Evolutionary conservation across 345 rosid species (phyloP).

Genomic region (Boechera retrofracta): DNA sequence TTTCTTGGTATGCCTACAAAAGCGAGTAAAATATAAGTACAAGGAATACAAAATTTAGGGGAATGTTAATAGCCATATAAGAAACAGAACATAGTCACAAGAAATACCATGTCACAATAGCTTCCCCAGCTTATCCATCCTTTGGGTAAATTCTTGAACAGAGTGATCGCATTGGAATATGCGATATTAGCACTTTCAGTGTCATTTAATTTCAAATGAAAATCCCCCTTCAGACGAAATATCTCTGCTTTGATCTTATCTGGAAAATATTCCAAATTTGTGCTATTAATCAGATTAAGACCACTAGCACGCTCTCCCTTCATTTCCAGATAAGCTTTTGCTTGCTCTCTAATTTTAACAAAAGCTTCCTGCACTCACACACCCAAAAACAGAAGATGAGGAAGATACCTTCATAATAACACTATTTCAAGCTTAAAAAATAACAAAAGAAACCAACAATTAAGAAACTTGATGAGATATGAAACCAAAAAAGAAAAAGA

Average conservation of each 20-base stretch:
- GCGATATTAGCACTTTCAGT: slow-evolving; percentile 82
- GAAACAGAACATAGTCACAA: slow-evolving; percentile 21
- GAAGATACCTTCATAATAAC: slow-evolving; percentile 8
- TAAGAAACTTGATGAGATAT: slow-evolving; percentile 5
- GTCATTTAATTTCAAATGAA: slow-evolving; percentile 78
- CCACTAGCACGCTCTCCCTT: slow-evolving; percentile 91
- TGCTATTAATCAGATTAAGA: slow-evolving; percentile 83
- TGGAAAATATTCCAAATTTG: slow-evolving; percentile 93
- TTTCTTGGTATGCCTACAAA: slow-evolving; percentile 84
- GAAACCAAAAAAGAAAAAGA: neutral
- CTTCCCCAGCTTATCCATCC: slow-evolving; percentile 99
- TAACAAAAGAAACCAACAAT: slow-evolving; percentile 4
- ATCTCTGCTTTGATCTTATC: slow-evolving; percentile 90
- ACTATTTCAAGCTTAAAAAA: slow-evolving; percentile 23
- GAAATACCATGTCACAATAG: slow-evolving; percentile 89
- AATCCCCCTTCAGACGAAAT: slow-evolving; percentile 85
- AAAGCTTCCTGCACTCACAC: slow-evolving; percentile 81
- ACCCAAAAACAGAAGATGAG: slow-evolving; percentile 40
- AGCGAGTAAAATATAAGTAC: slow-evolving; percentile 31
- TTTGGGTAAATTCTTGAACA: slow-evolving; percentile 89
- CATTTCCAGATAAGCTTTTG: slow-evolving; percentile 92
- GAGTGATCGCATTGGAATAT: slow-evolving; percentile 82
- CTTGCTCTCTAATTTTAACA: slow-evolving; percentile 98
- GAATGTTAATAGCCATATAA: slow-evolving; percentile 12
- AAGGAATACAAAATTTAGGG: neutral